Conservation (phyloP, 2,329 filamentous ascomycete species). For the Pseudocercospora cruenta region DNA sequence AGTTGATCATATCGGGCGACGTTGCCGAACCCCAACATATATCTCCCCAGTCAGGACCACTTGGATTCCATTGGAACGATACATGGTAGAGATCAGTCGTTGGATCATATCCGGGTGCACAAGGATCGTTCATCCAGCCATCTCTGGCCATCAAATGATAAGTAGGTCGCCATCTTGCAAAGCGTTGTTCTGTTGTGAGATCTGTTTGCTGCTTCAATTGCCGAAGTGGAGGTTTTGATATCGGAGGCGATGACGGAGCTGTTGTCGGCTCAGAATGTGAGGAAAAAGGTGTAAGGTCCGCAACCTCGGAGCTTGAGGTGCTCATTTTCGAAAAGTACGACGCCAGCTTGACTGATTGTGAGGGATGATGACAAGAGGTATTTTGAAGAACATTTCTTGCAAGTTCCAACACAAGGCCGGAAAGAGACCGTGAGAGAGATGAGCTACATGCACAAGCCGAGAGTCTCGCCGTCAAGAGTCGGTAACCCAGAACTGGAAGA, state of each 20-base stretch:
- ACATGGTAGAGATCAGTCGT: constrained; percentile 46
- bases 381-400: constrained; percentile 11
- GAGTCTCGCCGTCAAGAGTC: not conserved
- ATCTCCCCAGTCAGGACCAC: constrained; percentile 47
- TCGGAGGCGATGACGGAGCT: constrained; percentile 3
- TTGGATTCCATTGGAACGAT: constrained; percentile 50
- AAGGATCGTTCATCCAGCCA: constrained; percentile 52
- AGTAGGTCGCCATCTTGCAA: constrained; percentile 30
- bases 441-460: constrained; percentile 1
- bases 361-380: not conserved
- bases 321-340: constrained; percentile 18
- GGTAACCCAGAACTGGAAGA: not conserved
- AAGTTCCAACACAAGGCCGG: not conserved
- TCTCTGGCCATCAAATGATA: constrained; percentile 44
- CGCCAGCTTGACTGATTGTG: not conserved
- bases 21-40: constrained; percentile 48
- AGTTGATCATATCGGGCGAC: constrained; percentile 45
- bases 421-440: not conserved
- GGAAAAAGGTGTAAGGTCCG: constrained; percentile 12
- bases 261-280: constrained; percentile 10
- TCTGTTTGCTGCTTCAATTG: constrained; percentile 3
- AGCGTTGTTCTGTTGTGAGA: constrained; percentile 15
- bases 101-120: constrained; percentile 47
- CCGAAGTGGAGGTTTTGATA: not conserved
- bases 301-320: constrained; percentile 14